Evolutionary conservation across 192 early-diverging fungal species (phyloP), one percentile per base, ranked within the genome.

Genomic region (Obelidium mucronatum): DNA sequence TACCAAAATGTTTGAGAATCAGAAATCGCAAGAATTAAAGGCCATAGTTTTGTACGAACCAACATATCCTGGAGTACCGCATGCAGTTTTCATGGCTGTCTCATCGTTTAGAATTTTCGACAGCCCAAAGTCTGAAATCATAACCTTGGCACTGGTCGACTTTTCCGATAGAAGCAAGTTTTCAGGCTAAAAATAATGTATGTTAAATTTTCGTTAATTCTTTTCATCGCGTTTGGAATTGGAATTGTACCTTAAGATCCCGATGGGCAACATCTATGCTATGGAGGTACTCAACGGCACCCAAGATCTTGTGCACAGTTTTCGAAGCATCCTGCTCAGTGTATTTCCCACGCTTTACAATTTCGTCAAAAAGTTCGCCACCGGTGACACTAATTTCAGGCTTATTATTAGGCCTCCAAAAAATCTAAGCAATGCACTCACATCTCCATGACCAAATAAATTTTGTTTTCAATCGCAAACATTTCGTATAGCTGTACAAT

Each of bases 291-390:
- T 82, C 80, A n/a, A 97, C 90, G 17, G 94, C 95, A 33, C 88
- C 86, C 39, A 92, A 82, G 52, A 99, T 88, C 44, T 89, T 92
- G 34, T 84, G 82, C 39, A 98, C 87, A 52, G 97, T 89, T 40
- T 87, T 67, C 6, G 93, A 92, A 2, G 94, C 96, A 70, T 97
- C 95, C 2, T 80, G 67, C 79, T 99, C 97, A 71, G 83, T 82
- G 56, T 84, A 87, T 39, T 89, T 56, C 79, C 90, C 83, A 88
- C 87, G 58, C 79, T 85, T 75, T 80, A 89, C 81, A 63, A 99
- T 93, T 37, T 93, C 85, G 74, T 97, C 93, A 79, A 97, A 98
- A 34, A 99, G 82, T 82, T 99, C 97, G 30, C 96, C 96, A 37
- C 97, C 97, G 4, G 86, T 87, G 35, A 90, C 92, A 55, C 64